Base-by-base conservation (phyloP, 495 filamentous ascomycete genomes). In the Jackrogersella minutella region DNA sequence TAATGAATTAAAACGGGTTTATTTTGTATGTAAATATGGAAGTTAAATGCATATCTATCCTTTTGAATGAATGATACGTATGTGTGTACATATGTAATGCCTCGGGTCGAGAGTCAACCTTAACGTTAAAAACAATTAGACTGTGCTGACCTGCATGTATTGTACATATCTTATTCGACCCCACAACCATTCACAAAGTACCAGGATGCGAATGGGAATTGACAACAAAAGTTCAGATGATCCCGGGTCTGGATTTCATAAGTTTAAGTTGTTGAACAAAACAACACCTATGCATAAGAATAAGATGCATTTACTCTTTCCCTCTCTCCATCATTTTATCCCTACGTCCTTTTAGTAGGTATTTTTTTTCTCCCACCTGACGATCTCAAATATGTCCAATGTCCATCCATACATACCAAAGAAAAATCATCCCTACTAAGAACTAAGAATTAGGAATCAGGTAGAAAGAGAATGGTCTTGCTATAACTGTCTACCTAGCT, bases 201-300 rank as follows among this genome's bases (percentile, higher is more conserved):
- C 51, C n/a, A n/a, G n/a, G n/a, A n/a, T n/a, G n/a, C n/a, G n/a
- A n/a, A n/a, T n/a, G n/a, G n/a, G n/a, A 46, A 26, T 19, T 24
- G 21, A 46, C 41, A 40, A 40, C 43, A 64, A 64, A 43, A 52
- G 46, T 57, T 58, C 61, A 58, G 61, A 43, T 64, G 61, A 64
- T 64, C 61, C 44, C 16, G 37, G 28, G 50, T 64, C 50, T 41
- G 3, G 3, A 30, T 3, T 30, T 30, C 26, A 30, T 30, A 30
- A 30, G n/a, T n/a, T n/a, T n/a, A n/a, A n/a, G n/a, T n/a, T n/a
- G n/a, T n/a, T n/a, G n/a, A n/a, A n/a, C 41, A 64, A 9, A 55
- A 39, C 16, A 19, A 28, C 30, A 34, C 39, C 21, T 22, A 28
- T 28, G 3, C 11, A 52, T 22, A 36, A 36, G 34, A 19, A 40